Evolutionary conservation across 305 asterid species (phyloP).

Genomic region (Ajuga reptans): DNA sequence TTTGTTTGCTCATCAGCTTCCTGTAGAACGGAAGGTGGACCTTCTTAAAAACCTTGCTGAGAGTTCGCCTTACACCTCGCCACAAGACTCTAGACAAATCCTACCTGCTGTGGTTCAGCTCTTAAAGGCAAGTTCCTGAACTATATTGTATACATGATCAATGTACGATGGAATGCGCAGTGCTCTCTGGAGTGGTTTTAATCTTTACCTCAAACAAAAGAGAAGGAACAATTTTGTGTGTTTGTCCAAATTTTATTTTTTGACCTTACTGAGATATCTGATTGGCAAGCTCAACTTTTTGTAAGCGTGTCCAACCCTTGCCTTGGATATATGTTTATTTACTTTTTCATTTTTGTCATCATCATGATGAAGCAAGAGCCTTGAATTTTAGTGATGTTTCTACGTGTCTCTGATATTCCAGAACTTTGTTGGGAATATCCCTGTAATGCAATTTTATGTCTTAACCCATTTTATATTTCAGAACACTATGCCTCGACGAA

Average conservation of each 20-base stretch:
- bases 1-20: slow-evolving; percentile 51
- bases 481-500: slow-evolving; percentile 80
- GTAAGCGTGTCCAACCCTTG: neutral
- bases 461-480: slow-evolving; percentile 29
- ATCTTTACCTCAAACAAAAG: neutral
- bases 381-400: slow-evolving; percentile 6
- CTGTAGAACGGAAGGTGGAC: slow-evolving; percentile 82
- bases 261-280: neutral
- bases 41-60: slow-evolving; percentile 91
- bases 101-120: slow-evolving; percentile 75
- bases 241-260: neutral
- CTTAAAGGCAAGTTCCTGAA: slow-evolving; percentile 54
- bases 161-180: neutral
- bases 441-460: slow-evolving; percentile 12
- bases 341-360: neutral
- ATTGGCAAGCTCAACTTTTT: neutral
- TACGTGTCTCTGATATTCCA: neutral
- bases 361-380: slow-evolving; percentile 12
- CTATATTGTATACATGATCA: neutral
- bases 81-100: slow-evolving; percentile 78
- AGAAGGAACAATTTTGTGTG: neutral
- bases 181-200: neutral
- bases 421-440: slow-evolving; percentile 8
- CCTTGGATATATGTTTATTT: neutral
- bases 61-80: slow-evolving; percentile 74